These are phyloP conservation scores for Pseudofabraea citricarpa DNA, from an alignment of 2,329 filamentous ascomycete species.

Conservation along the genomic window DNA sequence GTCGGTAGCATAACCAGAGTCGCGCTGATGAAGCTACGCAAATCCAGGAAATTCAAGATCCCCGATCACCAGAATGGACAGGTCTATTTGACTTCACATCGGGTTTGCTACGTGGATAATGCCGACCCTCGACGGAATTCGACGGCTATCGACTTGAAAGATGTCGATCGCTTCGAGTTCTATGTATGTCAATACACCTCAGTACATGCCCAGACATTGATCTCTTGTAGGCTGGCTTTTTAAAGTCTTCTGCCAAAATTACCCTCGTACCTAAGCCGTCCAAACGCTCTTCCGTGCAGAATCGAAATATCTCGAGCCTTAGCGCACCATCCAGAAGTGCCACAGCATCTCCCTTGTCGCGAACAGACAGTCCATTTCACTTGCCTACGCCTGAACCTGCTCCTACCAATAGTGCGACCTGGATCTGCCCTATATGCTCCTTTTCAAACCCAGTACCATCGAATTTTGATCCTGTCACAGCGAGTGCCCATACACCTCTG, in stretches of 20 bases:
- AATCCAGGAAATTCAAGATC: conserved; percentile 82
- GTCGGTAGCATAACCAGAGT: no score
- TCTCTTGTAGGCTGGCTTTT: conserved; percentile 67
- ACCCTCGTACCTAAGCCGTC: conserved; percentile 78
- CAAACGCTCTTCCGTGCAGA: conserved; percentile 59
- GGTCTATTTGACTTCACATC: conserved; percentile 93
- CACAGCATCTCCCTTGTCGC: conserved; percentile 41
- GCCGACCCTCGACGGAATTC: conserved; percentile 80
- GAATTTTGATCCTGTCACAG: conserved; percentile 84
- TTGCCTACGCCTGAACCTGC: conserved; percentile 40
- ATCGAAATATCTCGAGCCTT: conserved; percentile 43
- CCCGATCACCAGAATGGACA: conserved; percentile 92
- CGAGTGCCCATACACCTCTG: conserved; percentile 72
- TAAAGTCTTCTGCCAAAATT: conserved; percentile 93
- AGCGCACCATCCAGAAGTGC: conserved; percentile 41
- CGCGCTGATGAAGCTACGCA: no score
- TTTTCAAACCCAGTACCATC: conserved; percentile 90
- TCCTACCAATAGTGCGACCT: conserved; percentile 64
- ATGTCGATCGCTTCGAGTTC: conserved; percentile 86
- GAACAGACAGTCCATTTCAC: conserved; percentile 38
- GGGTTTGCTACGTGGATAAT: conserved; percentile 91
- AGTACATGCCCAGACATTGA: conserved; percentile 13
- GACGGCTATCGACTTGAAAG: conserved; percentile 79
- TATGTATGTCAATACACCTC: conserved; percentile 52
- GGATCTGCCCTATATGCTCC: conserved; percentile 94